phyloP scores from a whole-genome alignment of 2,329 filamentous ascomycete genomes.

The Zymoseptoria tritici region DNA sequence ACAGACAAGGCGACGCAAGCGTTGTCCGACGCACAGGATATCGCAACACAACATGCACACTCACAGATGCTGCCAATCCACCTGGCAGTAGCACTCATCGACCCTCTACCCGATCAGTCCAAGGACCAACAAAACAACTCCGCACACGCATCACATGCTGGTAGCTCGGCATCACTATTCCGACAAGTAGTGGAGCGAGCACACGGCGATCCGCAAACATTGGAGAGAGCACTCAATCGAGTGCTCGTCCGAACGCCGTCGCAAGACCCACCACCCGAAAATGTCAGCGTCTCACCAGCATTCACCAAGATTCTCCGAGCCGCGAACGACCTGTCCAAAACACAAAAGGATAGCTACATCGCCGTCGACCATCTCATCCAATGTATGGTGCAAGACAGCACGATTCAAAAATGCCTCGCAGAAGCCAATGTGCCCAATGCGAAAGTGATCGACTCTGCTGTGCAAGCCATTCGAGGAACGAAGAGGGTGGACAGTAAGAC shows the following conservation, averaged over 20 bases:
- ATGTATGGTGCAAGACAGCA: constrained; percentile 69
- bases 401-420: constrained; percentile 65
- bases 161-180: constrained; percentile 67
- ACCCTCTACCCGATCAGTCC: constrained; percentile 63
- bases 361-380: constrained; percentile 92
- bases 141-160: constrained; percentile 57
- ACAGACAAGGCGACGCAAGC: constrained; percentile 89
- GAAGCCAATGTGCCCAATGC: constrained; percentile 87
- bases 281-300: constrained; percentile 67
- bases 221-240: constrained; percentile 89
- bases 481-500: constrained; percentile 93
- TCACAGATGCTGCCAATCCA: constrained; percentile 86
- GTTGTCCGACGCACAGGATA: constrained; percentile 75
- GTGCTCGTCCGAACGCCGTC: constrained; percentile 80
- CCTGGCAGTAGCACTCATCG: constrained; percentile 73
- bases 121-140: constrained; percentile 66
- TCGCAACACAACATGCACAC: constrained; percentile 86
- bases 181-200: constrained; percentile 90
- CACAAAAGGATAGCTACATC: constrained; percentile 94
- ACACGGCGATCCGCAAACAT: constrained; percentile 81
- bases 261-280: constrained; percentile 87
- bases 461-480: constrained; percentile 85
- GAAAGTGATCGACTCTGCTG: constrained; percentile 84
- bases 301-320: constrained; percentile 77
- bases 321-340: constrained; percentile 84